A percentile compares a stretch with the other conserved stretches of the same genome.
phyloP scores from a whole-genome alignment of 2,329 filamentous ascomycete genomes.

The Ceratocystis destructans region DNA sequence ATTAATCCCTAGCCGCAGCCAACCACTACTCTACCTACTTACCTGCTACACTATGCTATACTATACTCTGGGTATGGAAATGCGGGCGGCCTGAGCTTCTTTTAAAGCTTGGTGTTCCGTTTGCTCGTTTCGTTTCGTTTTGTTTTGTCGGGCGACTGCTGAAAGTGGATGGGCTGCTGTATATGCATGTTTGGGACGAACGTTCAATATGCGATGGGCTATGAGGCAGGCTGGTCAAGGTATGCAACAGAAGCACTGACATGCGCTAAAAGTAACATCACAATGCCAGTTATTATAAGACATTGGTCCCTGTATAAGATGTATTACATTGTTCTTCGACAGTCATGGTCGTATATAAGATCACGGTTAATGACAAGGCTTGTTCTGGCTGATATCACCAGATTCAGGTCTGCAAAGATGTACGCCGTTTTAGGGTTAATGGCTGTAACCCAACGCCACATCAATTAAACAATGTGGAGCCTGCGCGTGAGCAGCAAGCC shows the following conservation, averaged over 20 bases:
- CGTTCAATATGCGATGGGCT: background rate
- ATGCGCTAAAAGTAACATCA: background rate
- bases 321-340: too few species aligned
- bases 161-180: background rate
- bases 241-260: constrained; percentile 1
- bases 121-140: background rate
- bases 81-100: background rate
- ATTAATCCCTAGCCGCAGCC: constrained; percentile 5
- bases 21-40: too few species aligned
- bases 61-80: background rate
- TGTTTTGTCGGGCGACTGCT: background rate
- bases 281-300: background rate
- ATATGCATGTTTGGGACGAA: background rate
- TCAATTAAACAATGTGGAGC: constrained; percentile 10
- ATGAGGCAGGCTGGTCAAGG: background rate
- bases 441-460: background rate
- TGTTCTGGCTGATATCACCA: too few species aligned
- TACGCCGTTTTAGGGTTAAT: too few species aligned
- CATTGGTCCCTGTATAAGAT: background rate
- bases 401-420: too few species aligned
- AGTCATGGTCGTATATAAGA: too few species aligned
- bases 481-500: background rate
- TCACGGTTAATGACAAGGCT: too few species aligned
- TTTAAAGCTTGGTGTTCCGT: background rate
- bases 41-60: background rate